Conservation (phyloP, 208 protist species). For the Trichomonas tenax region DNA sequence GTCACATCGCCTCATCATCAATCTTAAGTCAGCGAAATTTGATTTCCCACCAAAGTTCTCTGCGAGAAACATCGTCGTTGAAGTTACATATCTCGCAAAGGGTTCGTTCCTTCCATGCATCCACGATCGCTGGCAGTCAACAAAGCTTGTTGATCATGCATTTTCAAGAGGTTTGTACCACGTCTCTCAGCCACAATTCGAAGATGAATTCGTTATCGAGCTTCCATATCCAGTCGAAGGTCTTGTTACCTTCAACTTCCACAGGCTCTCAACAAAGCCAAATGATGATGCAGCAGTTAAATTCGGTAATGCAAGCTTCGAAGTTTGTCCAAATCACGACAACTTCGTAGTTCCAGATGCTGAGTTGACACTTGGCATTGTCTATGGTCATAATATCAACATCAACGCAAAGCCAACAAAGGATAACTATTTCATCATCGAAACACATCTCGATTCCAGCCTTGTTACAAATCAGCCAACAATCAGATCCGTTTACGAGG, state of each 20-base stretch:
- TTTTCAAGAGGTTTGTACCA: not conserved
- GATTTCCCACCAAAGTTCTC: not conserved
- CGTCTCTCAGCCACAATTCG: not conserved
- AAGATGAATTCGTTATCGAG: constrained; percentile 12
- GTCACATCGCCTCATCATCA: not conserved
- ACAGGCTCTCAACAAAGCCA: not conserved
- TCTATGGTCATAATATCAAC: not conserved
- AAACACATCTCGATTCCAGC: not conserved
- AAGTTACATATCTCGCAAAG: not conserved
- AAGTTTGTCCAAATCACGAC: not conserved
- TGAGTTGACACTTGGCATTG: not conserved
- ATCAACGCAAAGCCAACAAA: not conserved
- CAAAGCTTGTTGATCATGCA: not conserved
- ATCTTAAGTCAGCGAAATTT: not conserved
- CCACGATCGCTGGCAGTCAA: not conserved
- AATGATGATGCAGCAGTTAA: not conserved
- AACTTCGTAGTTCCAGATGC: not conserved
- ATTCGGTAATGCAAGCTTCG: not conserved
- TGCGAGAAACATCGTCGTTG: not conserved
- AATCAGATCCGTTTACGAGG: not conserved
- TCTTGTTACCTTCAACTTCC: not conserved
- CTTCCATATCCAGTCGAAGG: not conserved
- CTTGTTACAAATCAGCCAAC: not conserved
- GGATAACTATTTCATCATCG: not conserved
- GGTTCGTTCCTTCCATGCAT: not conserved